Evolutionary conservation across 805 yeast species (phyloP).

Genomic region (Citeromyces nyonsensis): DNA sequence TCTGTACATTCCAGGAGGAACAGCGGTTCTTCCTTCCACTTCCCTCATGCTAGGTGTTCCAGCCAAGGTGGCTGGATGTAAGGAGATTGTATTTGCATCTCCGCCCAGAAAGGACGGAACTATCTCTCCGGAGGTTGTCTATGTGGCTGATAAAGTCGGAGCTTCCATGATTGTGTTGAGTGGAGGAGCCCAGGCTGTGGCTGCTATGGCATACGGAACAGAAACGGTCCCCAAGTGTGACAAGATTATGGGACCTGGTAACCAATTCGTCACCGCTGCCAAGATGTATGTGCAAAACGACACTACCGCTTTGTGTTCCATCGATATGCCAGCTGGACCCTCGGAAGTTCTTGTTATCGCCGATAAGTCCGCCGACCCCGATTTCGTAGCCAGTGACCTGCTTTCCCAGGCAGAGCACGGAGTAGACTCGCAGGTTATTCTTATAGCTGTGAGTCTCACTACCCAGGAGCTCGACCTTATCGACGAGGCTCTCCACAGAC

Average conservation of each 20-base stretch:
- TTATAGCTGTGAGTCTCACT: slow-evolving; percentile 66
- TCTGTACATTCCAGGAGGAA: slow-evolving; percentile 95
- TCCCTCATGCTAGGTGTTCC: slow-evolving; percentile 98
- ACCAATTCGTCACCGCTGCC: slow-evolving; percentile 98
- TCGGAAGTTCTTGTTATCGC: slow-evolving; percentile 95
- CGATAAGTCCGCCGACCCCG: slow-evolving; percentile 78
- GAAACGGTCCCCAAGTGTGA: slow-evolving; percentile 85
- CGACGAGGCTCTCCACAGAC: slow-evolving; percentile 72
- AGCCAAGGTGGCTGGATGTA: slow-evolving; percentile 94
- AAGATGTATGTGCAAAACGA: slow-evolving; percentile 96
- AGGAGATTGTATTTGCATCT: slow-evolving; percentile 81
- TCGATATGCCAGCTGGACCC: slow-evolving; percentile 99
- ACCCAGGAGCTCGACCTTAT: slow-evolving; percentile 45
- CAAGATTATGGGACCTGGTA: slow-evolving; percentile 97
- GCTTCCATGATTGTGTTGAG: slow-evolving; percentile 85
- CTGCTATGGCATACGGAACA: slow-evolving; percentile 98
- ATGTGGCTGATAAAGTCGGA: slow-evolving; percentile 92
- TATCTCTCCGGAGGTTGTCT: slow-evolving; percentile 92
- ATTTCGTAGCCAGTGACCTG: slow-evolving; percentile 92
- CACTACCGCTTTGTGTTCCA: slow-evolving; percentile 85
- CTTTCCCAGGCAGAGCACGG: slow-evolving; percentile 99
- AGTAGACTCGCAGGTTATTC: slow-evolving; percentile 90
- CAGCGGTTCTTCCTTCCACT: slow-evolving; percentile 95
- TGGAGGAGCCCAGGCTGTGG: slow-evolving; percentile 99
- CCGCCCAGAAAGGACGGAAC: slow-evolving; percentile 93